Evolutionary conservation across 2,329 filamentous ascomycete species (phyloP), one percentile per base, ranked within the genome.

Genomic region (Penicillium sp.): DNA sequence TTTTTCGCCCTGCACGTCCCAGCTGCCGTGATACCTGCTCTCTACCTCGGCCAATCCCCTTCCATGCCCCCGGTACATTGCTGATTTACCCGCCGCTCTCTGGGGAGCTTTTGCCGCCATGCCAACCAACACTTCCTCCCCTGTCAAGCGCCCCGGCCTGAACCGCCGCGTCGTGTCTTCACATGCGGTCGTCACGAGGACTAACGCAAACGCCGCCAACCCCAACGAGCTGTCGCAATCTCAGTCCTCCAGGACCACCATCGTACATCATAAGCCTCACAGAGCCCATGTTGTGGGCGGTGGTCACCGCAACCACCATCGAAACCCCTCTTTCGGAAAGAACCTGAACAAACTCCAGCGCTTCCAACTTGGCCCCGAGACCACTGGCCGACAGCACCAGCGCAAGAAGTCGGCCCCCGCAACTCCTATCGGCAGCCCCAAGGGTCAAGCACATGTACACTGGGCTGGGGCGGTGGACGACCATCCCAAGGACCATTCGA

Each of bases 401-500:
- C 76, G 80, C 63, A 81, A 81, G 70, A 81, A 80, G 65, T 82
- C 80, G 6, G 79, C 79, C 44, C 79, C 79, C 35, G 74, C 73
- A 24, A 81, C 79, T 26, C 80, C 80, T 24, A 70, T 76, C 19
- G 76, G 76, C 17, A 82, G 80, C 61, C 80, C 80, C 24, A 76
- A 74, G 40, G 72, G 70, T 24, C 64, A 66, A 33, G 66, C 72
- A 28, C 76, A 78, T 66, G 74, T 81, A 49, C 79, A 75, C 50
- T 80, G 79, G 73, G 80, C 81, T 66, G 76, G 73, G 59, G 76
- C 70, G n/a, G 70, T 76, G 56, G 74, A 76, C 19, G 72, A 73
- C 53, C 73, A 76, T 33, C 71, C 71, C 17, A 71, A 73, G 19
- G 69, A 72, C 37, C 70, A 69, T 33, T 75, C 79, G 42, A 79